Percentiles rank a stretch among this genome's conserved stretches.
Evolutionary conservation across 495 filamentous ascomycete genomes (phyloP).

Genomic region (Talaromyces thailandensis): DNA sequence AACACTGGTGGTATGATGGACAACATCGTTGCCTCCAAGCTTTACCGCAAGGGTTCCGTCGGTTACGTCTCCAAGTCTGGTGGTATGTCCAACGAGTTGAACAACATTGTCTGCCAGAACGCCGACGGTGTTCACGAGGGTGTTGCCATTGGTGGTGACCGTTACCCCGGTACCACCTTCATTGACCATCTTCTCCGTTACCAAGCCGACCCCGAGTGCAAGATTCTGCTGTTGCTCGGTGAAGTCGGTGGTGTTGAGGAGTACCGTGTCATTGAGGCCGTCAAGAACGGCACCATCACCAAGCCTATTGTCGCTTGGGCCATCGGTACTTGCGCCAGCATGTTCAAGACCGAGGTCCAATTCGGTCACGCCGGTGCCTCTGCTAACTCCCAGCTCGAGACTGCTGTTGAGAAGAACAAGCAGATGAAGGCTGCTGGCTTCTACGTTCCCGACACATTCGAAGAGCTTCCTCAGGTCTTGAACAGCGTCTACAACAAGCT

Average conservation of each 20-base stretch:
- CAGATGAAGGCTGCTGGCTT: slow-evolving; percentile 91
- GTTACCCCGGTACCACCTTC: slow-evolving; percentile 97
- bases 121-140: slow-evolving; percentile 98
- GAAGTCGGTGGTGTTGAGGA: slow-evolving; percentile 99
- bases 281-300: slow-evolving; percentile 86
- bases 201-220: slow-evolving; percentile 91
- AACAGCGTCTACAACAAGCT: slow-evolving; percentile 75
- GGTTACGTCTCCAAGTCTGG: slow-evolving; percentile 99
- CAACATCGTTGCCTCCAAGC: slow-evolving; percentile 99
- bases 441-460: slow-evolving; percentile 90
- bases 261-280: slow-evolving; percentile 97
- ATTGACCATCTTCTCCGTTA: slow-evolving; percentile 96
- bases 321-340: slow-evolving; percentile 96
- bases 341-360: slow-evolving; percentile 99
- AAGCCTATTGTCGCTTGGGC: slow-evolving; percentile 99
- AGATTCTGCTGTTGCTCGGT: slow-evolving; percentile 90
- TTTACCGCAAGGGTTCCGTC: slow-evolving; percentile 97
- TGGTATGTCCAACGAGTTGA: slow-evolving; percentile 99
- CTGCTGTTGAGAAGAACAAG: slow-evolving; percentile 92
- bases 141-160: slow-evolving; percentile 97
- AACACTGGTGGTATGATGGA: slow-evolving; percentile 99
- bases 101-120: slow-evolving; percentile 95
- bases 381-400: slow-evolving; percentile 98
- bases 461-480: slow-evolving; percentile 78
- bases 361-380: slow-evolving; percentile 98